phyloP scores from a whole-genome alignment of 805 yeast species.

The Torulaspora gathmanii region DNA sequence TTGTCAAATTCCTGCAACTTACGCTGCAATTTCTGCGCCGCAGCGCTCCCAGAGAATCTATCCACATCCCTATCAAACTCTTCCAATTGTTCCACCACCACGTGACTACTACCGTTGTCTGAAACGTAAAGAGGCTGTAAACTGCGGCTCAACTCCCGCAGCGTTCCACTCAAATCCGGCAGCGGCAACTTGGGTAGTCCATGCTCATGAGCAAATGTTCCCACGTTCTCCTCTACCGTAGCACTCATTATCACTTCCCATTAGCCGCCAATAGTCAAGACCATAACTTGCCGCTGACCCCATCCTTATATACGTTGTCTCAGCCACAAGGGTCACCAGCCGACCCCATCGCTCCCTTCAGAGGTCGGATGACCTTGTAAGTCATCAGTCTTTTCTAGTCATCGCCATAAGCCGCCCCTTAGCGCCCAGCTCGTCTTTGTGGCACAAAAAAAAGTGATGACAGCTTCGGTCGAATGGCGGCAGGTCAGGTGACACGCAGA shows the following conservation, averaged over 20 bases:
- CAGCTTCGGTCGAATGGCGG: too few relatives aligned
- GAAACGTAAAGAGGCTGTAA: constrained; percentile 54
- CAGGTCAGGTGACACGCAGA: too few relatives aligned
- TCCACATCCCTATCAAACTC: constrained; percentile 43
- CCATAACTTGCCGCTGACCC: not conserved
- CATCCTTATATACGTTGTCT: not conserved
- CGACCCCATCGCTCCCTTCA: not conserved
- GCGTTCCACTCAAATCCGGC: constrained; percentile 50
- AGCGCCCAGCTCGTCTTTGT: not conserved
- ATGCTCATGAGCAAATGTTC: constrained; percentile 19
- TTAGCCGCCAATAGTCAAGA: not conserved
- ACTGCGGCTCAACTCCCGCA: constrained; percentile 50
- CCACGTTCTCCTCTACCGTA: not conserved
- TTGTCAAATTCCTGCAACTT: constrained; percentile 48
- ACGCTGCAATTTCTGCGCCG: constrained; percentile 46
- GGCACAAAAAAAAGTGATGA: too few relatives aligned
- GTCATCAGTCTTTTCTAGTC: constrained; percentile 1
- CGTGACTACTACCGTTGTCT: constrained; percentile 44
- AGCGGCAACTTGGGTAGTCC: constrained; percentile 56
- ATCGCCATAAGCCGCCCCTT: not conserved
- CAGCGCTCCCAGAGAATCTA: constrained; percentile 42
- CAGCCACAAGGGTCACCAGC: not conserved
- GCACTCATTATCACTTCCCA: not conserved
- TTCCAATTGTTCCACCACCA: constrained; percentile 25
- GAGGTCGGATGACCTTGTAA: constrained; percentile 1